Conservation (phyloP, 1,284 basidiomycete genomes). For the Macrocystidia cucumis region DNA sequence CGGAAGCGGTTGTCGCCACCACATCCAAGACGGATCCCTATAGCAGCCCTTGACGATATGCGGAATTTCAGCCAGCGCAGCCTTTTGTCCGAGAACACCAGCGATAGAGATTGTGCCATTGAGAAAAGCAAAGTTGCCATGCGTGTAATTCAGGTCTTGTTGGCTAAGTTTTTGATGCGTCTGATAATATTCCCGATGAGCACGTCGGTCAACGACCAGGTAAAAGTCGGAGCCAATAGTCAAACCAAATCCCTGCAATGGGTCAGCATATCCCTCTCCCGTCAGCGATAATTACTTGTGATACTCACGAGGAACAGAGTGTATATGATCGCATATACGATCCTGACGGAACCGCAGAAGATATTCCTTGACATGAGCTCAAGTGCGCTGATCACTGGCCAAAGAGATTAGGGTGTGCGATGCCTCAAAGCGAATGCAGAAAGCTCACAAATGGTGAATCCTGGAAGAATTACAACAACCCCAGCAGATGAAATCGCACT, state of each 20-base stretch:
- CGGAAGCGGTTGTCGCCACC: constrained; percentile 70
- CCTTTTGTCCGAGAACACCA: constrained; percentile 59
- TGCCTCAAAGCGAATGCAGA: constrained; percentile 1
- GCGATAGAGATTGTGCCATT: constrained; percentile 44
- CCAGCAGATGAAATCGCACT: constrained; percentile 78
- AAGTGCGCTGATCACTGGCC: constrained; percentile 74
- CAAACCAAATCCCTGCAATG: constrained; percentile 68
- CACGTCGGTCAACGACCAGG: constrained; percentile 63
- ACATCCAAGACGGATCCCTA: constrained; percentile 64
- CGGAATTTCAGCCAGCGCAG: constrained; percentile 26
- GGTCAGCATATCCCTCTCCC: constrained; percentile 1
- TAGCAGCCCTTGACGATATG: constrained; percentile 63
- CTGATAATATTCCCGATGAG: constrained; percentile 44
- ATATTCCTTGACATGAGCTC: constrained; percentile 81
- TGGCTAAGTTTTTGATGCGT: constrained; percentile 30
- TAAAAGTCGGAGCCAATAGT: constrained; percentile 84
- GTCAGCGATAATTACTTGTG: constrained; percentile 1
- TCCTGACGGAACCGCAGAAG: constrained; percentile 79
- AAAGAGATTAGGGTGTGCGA: constrained; percentile 1
- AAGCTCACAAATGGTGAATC: constrained; percentile 66
- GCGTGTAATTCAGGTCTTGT: constrained; percentile 36
- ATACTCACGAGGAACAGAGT: constrained; percentile 68
- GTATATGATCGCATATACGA: constrained; percentile 86
- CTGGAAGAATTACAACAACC: constrained; percentile 73
- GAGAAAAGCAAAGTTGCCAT: constrained; percentile 54